Evolutionary conservation across 371 early-diverging fungal species (phyloP).

Genomic region (Apophysomyces elegans): DNA sequence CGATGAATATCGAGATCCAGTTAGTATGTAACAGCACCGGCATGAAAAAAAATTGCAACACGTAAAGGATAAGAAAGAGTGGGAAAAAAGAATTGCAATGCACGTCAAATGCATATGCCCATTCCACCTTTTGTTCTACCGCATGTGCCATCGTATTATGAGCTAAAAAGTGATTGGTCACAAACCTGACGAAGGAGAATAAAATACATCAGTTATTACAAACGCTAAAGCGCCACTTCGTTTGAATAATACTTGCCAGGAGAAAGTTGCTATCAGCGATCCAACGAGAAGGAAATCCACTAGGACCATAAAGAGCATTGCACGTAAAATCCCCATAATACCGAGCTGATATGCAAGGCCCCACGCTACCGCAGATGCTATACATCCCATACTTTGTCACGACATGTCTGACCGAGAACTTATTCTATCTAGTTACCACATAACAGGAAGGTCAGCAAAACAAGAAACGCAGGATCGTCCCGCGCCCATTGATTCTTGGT

Average conservation of each 20-base stretch:
- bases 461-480: slow-evolving; percentile 92
- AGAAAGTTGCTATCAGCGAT: slow-evolving; percentile 63
- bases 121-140: slow-evolving; percentile 88
- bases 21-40: slow-evolving; percentile 69
- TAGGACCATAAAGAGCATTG: slow-evolving; percentile 75
- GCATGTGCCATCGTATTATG: slow-evolving; percentile 76
- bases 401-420: background rate
- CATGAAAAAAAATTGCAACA: slow-evolving; percentile 90
- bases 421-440: slow-evolving; percentile 51
- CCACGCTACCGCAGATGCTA: slow-evolving; percentile 77
- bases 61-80: slow-evolving; percentile 79
- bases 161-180: slow-evolving; percentile 81
- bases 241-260: slow-evolving; percentile 60
- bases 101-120: slow-evolving; percentile 93
- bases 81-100: slow-evolving; percentile 94
- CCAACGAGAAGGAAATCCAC: slow-evolving; percentile 79
- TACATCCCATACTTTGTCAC: background rate
- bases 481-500: slow-evolving; percentile 96
- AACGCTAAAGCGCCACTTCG: background rate
- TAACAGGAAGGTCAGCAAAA: slow-evolving; percentile 65
- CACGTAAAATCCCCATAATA: slow-evolving; percentile 61
- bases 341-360: slow-evolving; percentile 70
- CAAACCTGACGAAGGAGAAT: slow-evolving; percentile 48
- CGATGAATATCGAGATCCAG: slow-evolving; percentile 81
- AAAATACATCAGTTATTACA: background rate